Percentiles rank a stretch among this genome's conserved stretches.
These are phyloP conservation scores for Aspergillus nomiae DNA, from an alignment of 2,329 filamentous ascomycete genomes.

Conservation along the genomic window DNA sequence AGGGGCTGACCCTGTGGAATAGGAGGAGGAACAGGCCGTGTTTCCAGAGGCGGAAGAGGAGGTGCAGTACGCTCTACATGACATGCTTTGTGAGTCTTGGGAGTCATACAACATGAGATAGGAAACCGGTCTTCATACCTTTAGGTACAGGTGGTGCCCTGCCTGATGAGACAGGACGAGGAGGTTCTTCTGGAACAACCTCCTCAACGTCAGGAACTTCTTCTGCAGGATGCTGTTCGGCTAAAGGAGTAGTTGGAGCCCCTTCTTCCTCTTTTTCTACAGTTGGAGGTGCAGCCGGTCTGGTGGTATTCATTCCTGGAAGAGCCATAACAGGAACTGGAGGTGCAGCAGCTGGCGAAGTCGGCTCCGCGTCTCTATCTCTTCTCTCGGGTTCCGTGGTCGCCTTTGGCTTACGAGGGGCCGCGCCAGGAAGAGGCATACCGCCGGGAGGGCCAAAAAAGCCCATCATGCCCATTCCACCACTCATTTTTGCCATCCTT, in stretches of 20 bases:
- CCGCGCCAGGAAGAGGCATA: constrained; percentile 50
- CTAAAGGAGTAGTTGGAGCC: constrained; percentile 43
- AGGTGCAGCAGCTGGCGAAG: constrained; percentile 38
- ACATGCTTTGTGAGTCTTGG: constrained; percentile 4
- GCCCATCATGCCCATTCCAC: constrained; percentile 93
- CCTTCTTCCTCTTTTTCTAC: constrained; percentile 56
- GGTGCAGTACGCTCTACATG: constrained; percentile 48
- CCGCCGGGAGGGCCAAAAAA: constrained; percentile 78
- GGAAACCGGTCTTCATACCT: constrained; percentile 46
- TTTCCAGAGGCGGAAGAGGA: constrained; percentile 44
- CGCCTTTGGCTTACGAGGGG: constrained; percentile 53
- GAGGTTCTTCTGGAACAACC: constrained; percentile 34
- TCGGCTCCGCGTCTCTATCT: constrained; percentile 34
- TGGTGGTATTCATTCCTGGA: constrained; percentile 65
- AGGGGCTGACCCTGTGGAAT: constrained; percentile 37
- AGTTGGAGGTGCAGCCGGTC: constrained; percentile 51
- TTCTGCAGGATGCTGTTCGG: constrained; percentile 44
- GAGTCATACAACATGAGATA: neutral
- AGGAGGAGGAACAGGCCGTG: constrained; percentile 41
- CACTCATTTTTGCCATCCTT: constrained; percentile 98
- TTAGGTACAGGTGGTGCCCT: constrained; percentile 50
- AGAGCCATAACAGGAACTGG: constrained; percentile 62
- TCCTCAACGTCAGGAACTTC: constrained; percentile 61
- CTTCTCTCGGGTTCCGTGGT: constrained; percentile 37
- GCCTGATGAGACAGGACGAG: constrained; percentile 41